These are phyloP conservation scores for Tetrapisispora iriomotensis DNA, from an alignment of 805 yeast genomes.

Conservation along the genomic window DNA sequence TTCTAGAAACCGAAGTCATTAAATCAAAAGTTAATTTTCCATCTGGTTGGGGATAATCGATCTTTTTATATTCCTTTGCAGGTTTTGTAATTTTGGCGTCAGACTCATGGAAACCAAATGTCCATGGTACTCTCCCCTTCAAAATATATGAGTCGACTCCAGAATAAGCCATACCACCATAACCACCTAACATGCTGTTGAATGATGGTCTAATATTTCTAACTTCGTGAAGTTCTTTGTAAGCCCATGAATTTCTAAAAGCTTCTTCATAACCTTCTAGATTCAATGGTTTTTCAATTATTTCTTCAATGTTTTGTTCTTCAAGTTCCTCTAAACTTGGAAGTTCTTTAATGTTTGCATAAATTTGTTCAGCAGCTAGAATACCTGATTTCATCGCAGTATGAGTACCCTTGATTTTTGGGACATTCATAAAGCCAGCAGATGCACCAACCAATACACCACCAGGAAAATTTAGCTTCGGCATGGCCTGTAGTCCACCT, in stretches of 20 bases:
- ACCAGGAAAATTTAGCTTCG: conserved; percentile 87
- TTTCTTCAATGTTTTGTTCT: conserved; percentile 32
- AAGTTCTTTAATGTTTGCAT: conserved; percentile 39
- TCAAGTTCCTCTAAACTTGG: conserved; percentile 34
- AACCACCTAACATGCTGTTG: conserved; percentile 58
- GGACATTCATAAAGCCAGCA: conserved; percentile 96
- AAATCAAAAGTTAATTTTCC: conserved; percentile 87
- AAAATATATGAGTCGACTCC: conserved; percentile 75
- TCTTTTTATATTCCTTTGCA: conserved; percentile 59
- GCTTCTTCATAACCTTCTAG: conserved; percentile 52
- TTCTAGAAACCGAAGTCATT: conserved; percentile 87
- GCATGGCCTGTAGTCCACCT: conserved; percentile 93
- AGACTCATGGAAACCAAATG: conserved; percentile 56
- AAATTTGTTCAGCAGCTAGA: conserved; percentile 84
- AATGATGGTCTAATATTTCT: conserved; percentile 93
- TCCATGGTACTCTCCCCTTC: conserved; percentile 80
- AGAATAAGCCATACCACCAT: conserved; percentile 76
- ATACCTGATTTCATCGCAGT: conserved; percentile 95
- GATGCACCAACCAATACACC: conserved; percentile 91
- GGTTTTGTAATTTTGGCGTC: conserved; percentile 65
- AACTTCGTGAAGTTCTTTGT: conserved; percentile 70
- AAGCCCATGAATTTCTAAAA: conserved; percentile 73
- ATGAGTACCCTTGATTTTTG: conserved; percentile 95
- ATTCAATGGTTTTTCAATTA: conserved; percentile 36
- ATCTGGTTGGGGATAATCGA: conserved; percentile 92